Percentiles rank a stretch among this genome's conserved stretches.
These are phyloP conservation scores for Phtheirospermum japonicum DNA, from an alignment of 257 asterid species.

Conservation along the genomic window DNA sequence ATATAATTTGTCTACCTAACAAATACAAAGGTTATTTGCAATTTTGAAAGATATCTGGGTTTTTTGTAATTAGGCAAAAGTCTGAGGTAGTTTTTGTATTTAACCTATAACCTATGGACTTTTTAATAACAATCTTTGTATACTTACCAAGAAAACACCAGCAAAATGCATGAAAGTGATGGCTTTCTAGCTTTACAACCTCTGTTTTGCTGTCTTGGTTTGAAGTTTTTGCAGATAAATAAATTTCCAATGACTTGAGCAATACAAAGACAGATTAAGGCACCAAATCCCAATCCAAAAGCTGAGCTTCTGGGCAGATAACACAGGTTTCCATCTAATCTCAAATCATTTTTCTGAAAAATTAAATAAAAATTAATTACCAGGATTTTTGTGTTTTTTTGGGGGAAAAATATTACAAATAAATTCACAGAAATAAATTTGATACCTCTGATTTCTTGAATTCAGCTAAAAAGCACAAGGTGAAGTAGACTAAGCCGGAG, in stretches of 20 bases:
- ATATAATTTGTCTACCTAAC: too few species aligned
- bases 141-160: slow-evolving; percentile 55
- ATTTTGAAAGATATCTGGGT: too few species aligned
- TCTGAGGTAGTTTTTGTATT: too few species aligned
- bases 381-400: too few species aligned
- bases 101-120: too few species aligned
- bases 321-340: slow-evolving; percentile 57
- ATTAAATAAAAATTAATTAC: background rate
- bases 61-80: background rate
- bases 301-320: slow-evolving; percentile 52
- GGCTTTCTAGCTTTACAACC: slow-evolving; percentile 33
- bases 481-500: slow-evolving; percentile 48
- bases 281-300: slow-evolving; percentile 49
- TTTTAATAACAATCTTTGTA: background rate
- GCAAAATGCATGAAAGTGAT: slow-evolving; percentile 37
- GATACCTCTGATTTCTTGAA: slow-evolving; percentile 62
- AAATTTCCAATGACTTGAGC: slow-evolving; percentile 51
- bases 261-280: slow-evolving; percentile 36
- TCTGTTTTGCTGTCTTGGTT: too few species aligned
- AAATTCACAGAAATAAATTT: background rate
- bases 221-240: too few species aligned
- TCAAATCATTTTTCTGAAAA: slow-evolving; percentile 53
- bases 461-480: slow-evolving; percentile 68
- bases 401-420: too few species aligned
- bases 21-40: too few species aligned